Conservation (phyloP, 192 early-diverging fungal genomes). For the Coemansia sp. region DNA sequence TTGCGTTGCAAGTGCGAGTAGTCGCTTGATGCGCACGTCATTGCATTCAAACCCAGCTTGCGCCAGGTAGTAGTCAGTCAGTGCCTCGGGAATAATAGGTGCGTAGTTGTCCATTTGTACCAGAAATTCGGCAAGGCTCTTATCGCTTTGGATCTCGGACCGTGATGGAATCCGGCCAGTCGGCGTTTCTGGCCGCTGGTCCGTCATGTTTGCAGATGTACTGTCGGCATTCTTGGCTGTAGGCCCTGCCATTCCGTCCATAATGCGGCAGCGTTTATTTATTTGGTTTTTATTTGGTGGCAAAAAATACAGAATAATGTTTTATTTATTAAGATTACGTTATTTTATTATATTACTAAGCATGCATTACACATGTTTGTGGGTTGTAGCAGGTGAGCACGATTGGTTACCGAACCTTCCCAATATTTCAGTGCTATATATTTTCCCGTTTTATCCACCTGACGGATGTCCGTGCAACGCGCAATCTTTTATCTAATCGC, state of each 20-base stretch:
- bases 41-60: constrained; percentile 67
- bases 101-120: constrained; percentile 66
- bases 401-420: too few species aligned
- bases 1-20: constrained; percentile 72
- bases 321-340: not conserved
- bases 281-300: not conserved
- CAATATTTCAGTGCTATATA: too few species aligned
- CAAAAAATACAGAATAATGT: not conserved
- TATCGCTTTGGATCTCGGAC: constrained; percentile 60
- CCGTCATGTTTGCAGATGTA: not conserved
- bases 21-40: constrained; percentile 65
- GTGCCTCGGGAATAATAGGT: constrained; percentile 86
- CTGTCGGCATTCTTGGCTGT: not conserved
- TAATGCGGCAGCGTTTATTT: not conserved
- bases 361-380: too few species aligned
- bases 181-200: constrained; percentile 8
- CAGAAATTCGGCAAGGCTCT: constrained; percentile 79
- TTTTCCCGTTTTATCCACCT: too few species aligned
- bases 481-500: not conserved
- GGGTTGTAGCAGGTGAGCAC: too few species aligned
- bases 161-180: constrained; percentile 29
- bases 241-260: not conserved
- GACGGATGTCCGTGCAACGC: not conserved
- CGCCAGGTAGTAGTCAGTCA: constrained; percentile 87
- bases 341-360: too few species aligned